Percentiles rank a stretch among this genome's conserved stretches.
Evolutionary conservation across 2,329 filamentous ascomycete genomes (phyloP).

Genomic region (Alternaria gansuensis): DNA sequence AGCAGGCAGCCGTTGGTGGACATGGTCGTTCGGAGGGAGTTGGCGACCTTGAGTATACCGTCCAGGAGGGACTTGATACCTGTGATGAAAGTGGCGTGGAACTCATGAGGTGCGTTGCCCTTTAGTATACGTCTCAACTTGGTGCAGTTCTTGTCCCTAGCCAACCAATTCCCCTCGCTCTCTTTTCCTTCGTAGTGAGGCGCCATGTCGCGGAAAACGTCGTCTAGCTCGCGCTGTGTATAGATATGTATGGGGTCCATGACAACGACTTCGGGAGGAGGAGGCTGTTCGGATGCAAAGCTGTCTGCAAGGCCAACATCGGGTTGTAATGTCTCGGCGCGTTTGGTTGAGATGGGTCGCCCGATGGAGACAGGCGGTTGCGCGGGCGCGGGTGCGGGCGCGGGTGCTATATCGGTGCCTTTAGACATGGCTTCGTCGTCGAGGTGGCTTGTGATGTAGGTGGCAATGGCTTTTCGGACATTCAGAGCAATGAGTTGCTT

Average conservation of each 20-base stretch:
- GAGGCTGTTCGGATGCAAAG: constrained; percentile 63
- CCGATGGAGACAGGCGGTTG: constrained; percentile 35
- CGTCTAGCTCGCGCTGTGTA: constrained; percentile 86
- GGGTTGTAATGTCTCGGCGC: constrained; percentile 51
- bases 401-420: constrained; percentile 37
- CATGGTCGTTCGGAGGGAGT: constrained; percentile 86
- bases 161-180: constrained; percentile 89
- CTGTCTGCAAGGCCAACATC: constrained; percentile 56
- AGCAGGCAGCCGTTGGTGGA: constrained; percentile 85
- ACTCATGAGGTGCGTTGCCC: constrained; percentile 84
- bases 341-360: constrained; percentile 46
- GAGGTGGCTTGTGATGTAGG: constrained; percentile 80
- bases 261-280: constrained; percentile 71
- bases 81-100: constrained; percentile 72
- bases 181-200: constrained; percentile 86
- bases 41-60: constrained; percentile 85
- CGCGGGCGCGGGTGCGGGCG: constrained; percentile 21
- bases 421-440: constrained; percentile 67
- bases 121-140: constrained; percentile 81
- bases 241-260: constrained; percentile 86
- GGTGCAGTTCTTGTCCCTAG: constrained; percentile 80
- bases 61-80: constrained; percentile 80
- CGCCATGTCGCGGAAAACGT: constrained; percentile 83
- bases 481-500: constrained; percentile 84
- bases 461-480: constrained; percentile 85